Evolutionary conservation across 495 filamentous ascomycete genomes (phyloP).

Genomic region (Gamarada debralockiae): DNA sequence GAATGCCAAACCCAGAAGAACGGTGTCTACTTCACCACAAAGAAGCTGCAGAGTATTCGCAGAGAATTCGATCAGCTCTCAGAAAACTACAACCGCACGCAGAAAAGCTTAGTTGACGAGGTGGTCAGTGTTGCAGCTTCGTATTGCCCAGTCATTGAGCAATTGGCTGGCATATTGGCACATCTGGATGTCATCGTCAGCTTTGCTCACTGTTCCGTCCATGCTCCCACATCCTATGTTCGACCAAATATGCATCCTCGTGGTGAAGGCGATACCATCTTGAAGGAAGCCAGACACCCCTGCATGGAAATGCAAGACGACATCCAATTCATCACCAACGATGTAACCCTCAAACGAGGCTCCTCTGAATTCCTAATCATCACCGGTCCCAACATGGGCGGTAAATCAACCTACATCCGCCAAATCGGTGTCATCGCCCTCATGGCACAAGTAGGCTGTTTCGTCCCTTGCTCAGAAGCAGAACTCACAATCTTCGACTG

Average conservation of each 20-base stretch:
- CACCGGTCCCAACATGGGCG: conserved; percentile 98
- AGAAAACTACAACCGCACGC: conserved; percentile 93
- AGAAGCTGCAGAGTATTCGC: conserved; percentile 72
- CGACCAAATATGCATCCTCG: conserved; percentile 89
- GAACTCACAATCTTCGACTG: conserved; percentile 97
- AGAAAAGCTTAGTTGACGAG: conserved; percentile 85
- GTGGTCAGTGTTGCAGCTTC: conserved; percentile 92
- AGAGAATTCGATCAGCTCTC: conserved; percentile 93
- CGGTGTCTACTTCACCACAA: conserved; percentile 96
- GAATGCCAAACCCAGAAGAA: conserved; percentile 99
- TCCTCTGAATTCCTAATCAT: conserved; percentile 87
- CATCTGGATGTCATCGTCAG: conserved; percentile 96
- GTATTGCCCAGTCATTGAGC: conserved; percentile 90
- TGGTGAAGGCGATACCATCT: conserved; percentile 82
- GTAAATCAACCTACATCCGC: conserved; percentile 97
- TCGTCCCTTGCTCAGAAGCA: conserved; percentile 87
- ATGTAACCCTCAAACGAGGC: conserved; percentile 78
- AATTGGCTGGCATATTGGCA: conserved; percentile 81
- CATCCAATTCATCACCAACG: conserved; percentile 97
- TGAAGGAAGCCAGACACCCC: conserved; percentile 92
- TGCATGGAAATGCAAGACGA: conserved; percentile 99
- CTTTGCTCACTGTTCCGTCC: conserved; percentile 90
- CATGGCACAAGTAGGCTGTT: conserved; percentile 96
- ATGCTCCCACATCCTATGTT: conserved; percentile 88
- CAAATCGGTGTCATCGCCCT: conserved; percentile 96